phyloP scores from a whole-genome alignment of 1,284 basidiomycete genomes.

The Cutaneotrichosporon spelunceum region DNA sequence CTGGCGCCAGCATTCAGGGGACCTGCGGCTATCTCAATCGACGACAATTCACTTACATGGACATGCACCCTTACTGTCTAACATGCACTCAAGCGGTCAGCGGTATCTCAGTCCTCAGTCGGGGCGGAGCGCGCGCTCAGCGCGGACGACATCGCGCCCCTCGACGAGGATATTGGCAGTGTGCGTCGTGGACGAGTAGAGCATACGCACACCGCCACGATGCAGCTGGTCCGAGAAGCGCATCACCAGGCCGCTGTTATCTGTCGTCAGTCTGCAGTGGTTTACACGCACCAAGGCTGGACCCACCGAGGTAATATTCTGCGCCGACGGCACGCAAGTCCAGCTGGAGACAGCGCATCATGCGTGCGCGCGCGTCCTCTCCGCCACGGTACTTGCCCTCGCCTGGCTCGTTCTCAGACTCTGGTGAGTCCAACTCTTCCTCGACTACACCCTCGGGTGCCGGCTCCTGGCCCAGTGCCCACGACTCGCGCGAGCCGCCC shows the following conservation, averaged over 20 bases:
- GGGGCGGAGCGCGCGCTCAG: conserved; percentile 30
- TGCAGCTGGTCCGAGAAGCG: conserved; percentile 69
- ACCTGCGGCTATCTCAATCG: too few species aligned
- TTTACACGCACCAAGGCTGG: background rate
- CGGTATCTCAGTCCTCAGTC: background rate
- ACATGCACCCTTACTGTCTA: background rate
- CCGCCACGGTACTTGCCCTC: too few species aligned
- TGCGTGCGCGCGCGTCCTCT: background rate
- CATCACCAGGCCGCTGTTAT: conserved; percentile 62
- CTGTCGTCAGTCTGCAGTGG: conserved; percentile 20
- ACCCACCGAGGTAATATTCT: conserved; percentile 17
- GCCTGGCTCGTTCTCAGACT: background rate
- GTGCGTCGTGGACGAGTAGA: conserved; percentile 78
- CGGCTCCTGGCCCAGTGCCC: background rate
- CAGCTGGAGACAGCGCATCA: conserved; percentile 47
- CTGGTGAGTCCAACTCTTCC: background rate
- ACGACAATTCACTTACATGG: background rate
- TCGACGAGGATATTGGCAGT: conserved; percentile 70
- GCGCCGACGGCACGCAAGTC: conserved; percentile 34
- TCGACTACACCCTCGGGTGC: background rate
- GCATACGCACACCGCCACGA: conserved; percentile 69
- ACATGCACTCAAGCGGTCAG: background rate
- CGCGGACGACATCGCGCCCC: conserved; percentile 36
- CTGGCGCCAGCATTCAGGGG: too few species aligned
- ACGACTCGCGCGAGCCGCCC: conserved; percentile 7